Base-by-base conservation (phyloP, 768 basidiomycete genomes). In the Chalciporus piperatus region DNA sequence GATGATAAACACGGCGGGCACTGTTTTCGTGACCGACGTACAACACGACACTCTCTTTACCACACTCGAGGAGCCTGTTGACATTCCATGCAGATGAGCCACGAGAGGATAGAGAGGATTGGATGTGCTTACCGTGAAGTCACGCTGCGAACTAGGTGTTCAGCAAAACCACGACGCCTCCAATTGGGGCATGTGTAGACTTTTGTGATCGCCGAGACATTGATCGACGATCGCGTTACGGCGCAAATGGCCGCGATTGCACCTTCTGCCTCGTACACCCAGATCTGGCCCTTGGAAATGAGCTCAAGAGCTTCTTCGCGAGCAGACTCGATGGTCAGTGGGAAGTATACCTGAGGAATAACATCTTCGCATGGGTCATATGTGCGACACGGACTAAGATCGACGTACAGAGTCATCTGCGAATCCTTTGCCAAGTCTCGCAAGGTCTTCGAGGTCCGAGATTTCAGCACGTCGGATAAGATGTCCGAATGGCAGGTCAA, bases 161-260 rank as follows among this genome's bases (percentile, higher is more conserved):
- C 77, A 14, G 81, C 82, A 59, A 75, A 76, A 6, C 82, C 77
- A 30, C 61, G 64, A 12, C 74, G 67, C 50, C 80, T 64, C 71
- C 72, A 79, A 22, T 59, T 58, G 0, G 72, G 70, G 28, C 73
- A 71, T 17, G 81, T 83, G 60, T 77, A 80, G 1, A 82, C 81
- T 62, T 83, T 83, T 8, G 81, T 80, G 56, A 83, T 80, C 3
- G 78, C 79, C 13, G 77, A 74, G 20, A 81, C 76, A 11, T 67
- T 69, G 50, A 70, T 62, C 12, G 76, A 78, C 45, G 71, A 71
- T n/a, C 81, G 76, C n/a, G 81, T 78, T 19, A 77, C 79, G 14
- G 81, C 81, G 41, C 80, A 81, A 38, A 83, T 75, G 17, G 75
- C 76, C 4, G 79, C 71, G 45, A 78, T 63, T 45, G 72, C 67